Evolutionary conservation across 108 stramenopile species (phyloP).

Genomic region (Cylindrotheca closterium): DNA sequence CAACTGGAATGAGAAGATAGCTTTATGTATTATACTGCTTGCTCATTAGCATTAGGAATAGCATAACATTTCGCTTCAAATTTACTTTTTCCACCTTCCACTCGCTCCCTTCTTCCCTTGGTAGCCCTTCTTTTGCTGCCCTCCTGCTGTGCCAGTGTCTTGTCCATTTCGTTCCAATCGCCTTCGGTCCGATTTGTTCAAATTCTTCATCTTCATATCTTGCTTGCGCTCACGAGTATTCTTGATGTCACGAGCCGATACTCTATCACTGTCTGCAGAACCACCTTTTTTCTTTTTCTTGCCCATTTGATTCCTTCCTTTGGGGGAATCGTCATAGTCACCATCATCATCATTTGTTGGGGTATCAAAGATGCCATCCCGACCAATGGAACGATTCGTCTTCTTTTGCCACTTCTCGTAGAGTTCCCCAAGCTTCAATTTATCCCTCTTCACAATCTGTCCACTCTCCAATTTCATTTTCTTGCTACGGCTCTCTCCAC

Average conservation of each 20-base stretch:
- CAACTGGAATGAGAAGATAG: neutral
- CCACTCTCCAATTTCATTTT: conserved; percentile 84
- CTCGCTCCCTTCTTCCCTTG: conserved; percentile 31
- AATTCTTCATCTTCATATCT: conserved; percentile 83
- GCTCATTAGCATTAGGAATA: too few relatives aligned
- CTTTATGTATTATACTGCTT: too few relatives aligned
- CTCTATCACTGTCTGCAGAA: conserved; percentile 19
- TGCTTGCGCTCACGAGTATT: conserved; percentile 75
- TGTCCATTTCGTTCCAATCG: conserved; percentile 27
- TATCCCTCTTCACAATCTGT: conserved; percentile 83
- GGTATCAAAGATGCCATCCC: conserved; percentile 87
- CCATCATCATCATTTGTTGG: conserved; percentile 49
- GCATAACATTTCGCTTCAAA: too few relatives aligned
- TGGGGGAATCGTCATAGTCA: conserved; percentile 10
- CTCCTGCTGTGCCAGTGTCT: neutral
- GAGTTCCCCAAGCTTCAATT: conserved; percentile 91
- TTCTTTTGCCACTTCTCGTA: conserved; percentile 97
- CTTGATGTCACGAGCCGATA: conserved; percentile 60
- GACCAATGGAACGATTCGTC: conserved; percentile 86
- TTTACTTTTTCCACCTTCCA: conserved; percentile 20
- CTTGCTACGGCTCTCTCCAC: conserved; percentile 73
- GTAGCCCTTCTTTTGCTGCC: neutral
- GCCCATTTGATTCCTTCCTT: conserved; percentile 18
- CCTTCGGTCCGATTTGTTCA: conserved; percentile 59
- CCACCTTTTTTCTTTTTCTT: conserved; percentile 41